Percentiles rank a stretch among this genome's conserved stretches.
Evolutionary conservation across 495 filamentous ascomycete genomes (phyloP).

Genomic region (Penicillium soppii): DNA sequence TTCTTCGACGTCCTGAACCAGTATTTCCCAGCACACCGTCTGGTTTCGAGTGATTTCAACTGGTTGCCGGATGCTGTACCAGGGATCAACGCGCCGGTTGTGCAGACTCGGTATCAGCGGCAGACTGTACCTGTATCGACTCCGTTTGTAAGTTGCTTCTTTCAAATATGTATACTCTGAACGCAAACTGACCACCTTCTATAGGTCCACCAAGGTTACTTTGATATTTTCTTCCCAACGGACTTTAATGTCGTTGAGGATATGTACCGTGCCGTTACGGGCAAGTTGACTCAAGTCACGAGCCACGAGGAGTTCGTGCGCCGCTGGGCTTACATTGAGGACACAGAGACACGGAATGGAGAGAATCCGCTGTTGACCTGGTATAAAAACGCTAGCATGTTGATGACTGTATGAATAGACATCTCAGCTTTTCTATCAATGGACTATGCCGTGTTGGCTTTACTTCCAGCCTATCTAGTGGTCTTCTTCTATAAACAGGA

Average conservation of each 20-base stretch:
- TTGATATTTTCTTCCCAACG: constrained; percentile 98
- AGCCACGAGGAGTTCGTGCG: constrained; percentile 87
- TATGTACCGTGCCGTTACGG: constrained; percentile 87
- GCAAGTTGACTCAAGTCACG: constrained; percentile 80
- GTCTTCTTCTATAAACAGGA: too few relatives aligned
- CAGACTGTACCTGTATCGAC: constrained; percentile 86
- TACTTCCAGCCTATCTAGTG: neutral
- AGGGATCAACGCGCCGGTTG: constrained; percentile 88
- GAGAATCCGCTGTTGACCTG: constrained; percentile 91
- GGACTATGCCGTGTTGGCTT: neutral
- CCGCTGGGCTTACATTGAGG: constrained; percentile 85
- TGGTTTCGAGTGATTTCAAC: constrained; percentile 91
- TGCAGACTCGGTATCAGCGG: constrained; percentile 88
- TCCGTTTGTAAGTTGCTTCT: constrained; percentile 67
- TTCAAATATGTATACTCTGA: neutral
- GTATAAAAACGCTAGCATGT: constrained; percentile 91
- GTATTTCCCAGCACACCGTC: constrained; percentile 84
- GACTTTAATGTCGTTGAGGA: constrained; percentile 86
- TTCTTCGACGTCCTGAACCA: constrained; percentile 88
- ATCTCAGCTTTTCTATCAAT: neutral
- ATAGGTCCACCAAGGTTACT: constrained; percentile 95
- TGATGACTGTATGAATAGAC: constrained; percentile 68
- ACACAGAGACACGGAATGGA: constrained; percentile 82
- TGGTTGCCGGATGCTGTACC: constrained; percentile 74
- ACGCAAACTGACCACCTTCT: constrained; percentile 8